Base-by-base conservation (phyloP, 1,139 yeast genomes). In the Yamadazyma songkhlaensis region DNA sequence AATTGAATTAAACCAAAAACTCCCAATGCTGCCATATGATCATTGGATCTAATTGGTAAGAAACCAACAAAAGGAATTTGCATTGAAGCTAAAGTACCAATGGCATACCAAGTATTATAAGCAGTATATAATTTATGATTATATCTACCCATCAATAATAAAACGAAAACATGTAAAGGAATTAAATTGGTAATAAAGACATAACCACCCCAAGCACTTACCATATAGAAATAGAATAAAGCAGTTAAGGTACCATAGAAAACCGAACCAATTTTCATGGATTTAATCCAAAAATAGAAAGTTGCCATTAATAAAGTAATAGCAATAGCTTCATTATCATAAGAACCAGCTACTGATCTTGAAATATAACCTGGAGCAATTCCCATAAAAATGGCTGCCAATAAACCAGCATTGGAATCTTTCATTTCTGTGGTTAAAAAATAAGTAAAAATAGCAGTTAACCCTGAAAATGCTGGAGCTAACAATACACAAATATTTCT, bases 181-280 rank as follows among this genome's bases (percentile, higher is more conserved):
- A 94, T 88, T 72, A 94, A 81, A 67, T 94, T 94, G 44, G 98
- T 94, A 65, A 94, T 94, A 70, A 94, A 94, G 36, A 92, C 99
- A 59, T 94, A 94, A 15, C 99, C 99, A 72, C 98, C 98, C 99
- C 99, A 94, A n/a, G 99, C 98, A 37, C 96, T 84, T 37, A 94
- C 99, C 99, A 94, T 94, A 73, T 94, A 94, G 63, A 94, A 94
- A 69, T 94, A 94, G 53, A 83, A 84, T 34, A 88, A 61, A 2
- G 98, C 95, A 25, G 97, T 81, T 51, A 84, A 66, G 5, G 94
- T 75, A 13, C 90, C 95, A 72, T 83, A 87, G 50, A 86, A 74
- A 12, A 89, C 83, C 3, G 96, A 86, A 24, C 99, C 99, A 34
- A 84, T 68, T 62, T 90, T 92, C 65, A 88, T 77, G 11, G 96